A percentile compares a stretch with the other conserved stretches of the same genome.
phyloP scores from a whole-genome alignment of 2,329 filamentous ascomycete species.

The Rhytidhysteron rufulum region DNA sequence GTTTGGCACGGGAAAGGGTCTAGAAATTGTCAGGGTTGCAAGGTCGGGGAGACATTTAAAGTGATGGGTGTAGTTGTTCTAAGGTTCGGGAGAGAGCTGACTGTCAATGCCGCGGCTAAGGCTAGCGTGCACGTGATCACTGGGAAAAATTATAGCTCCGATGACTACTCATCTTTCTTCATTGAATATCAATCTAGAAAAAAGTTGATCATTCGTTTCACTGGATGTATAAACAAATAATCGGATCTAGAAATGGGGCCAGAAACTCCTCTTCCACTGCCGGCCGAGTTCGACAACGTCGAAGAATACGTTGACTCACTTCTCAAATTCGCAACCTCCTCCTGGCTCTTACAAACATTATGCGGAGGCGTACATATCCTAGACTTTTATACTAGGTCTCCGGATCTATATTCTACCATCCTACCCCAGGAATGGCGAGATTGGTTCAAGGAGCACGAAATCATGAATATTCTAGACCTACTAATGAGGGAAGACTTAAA shows the following conservation, averaged over 20 bases:
- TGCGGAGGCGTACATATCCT: constrained; percentile 96
- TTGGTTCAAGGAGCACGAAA: constrained; percentile 68
- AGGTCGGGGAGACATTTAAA: too few relatives aligned
- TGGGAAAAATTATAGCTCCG: constrained; percentile 1
- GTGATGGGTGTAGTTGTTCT: too few relatives aligned
- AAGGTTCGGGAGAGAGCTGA: too few relatives aligned
- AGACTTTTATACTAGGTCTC: constrained; percentile 87
- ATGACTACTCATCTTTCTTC: background rate
- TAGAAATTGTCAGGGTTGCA: too few relatives aligned
- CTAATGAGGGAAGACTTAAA: constrained; percentile 73
- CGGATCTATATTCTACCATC: constrained; percentile 74
- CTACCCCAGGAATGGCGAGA: constrained; percentile 76
- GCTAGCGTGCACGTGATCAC: constrained; percentile 5
- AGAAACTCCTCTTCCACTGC: constrained; percentile 60
- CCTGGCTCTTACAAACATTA: constrained; percentile 77
- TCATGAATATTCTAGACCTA: constrained; percentile 75
- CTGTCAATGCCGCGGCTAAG: constrained; percentile 7
- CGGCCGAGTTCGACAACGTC: constrained; percentile 63
- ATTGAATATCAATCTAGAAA: background rate
- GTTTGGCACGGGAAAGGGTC: background rate
- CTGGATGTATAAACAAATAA: too few relatives aligned
- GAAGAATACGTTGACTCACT: constrained; percentile 79
- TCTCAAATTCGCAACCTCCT: constrained; percentile 69
- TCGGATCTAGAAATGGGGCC: too few relatives aligned
- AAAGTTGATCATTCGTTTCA: too few relatives aligned